A percentile compares a stretch with the other conserved stretches of the same genome.
Conservation (phyloP, 164 flowering plant genomes). For the Berberis thunbergii region DNA sequence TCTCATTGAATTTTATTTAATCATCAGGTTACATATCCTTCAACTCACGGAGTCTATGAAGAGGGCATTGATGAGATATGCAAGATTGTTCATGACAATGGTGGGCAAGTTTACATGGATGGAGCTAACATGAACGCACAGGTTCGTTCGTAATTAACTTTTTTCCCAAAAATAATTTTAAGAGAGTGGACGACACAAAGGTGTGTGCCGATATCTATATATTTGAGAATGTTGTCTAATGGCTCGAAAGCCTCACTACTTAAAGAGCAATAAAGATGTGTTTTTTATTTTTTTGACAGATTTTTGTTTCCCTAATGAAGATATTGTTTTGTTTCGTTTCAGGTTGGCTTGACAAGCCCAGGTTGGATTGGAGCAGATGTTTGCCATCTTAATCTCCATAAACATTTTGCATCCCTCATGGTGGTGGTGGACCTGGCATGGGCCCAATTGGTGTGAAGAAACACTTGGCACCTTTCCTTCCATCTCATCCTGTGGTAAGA, state of each 20-base stretch:
- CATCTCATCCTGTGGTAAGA: conserved; percentile 98
- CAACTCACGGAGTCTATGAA: conserved; percentile 98
- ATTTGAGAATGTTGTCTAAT: too few species aligned
- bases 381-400: conserved; percentile 98
- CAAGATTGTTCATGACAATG: conserved; percentile 95
- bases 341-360: conserved; percentile 98
- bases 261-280: too few species aligned
- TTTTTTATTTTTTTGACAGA: neutral
- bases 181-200: too few species aligned
- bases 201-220: too few species aligned
- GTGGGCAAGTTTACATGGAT: conserved; percentile 99
- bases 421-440: conserved; percentile 99
- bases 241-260: too few species aligned
- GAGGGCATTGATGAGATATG: conserved; percentile 99
- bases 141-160: conserved; percentile 29
- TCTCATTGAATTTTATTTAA: neutral
- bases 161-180: too few species aligned
- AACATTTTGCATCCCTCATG: conserved; percentile 98
- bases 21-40: conserved; percentile 92
- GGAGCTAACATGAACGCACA: conserved; percentile 99
- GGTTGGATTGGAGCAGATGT: conserved; percentile 99
- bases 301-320: conserved; percentile 2
- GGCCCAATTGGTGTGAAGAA: conserved; percentile 99
- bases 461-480: conserved; percentile 92
- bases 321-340: conserved; percentile 8